phyloP scores from a whole-genome alignment of 148 eudicot species.

The Heliosperma pusillum region DNA sequence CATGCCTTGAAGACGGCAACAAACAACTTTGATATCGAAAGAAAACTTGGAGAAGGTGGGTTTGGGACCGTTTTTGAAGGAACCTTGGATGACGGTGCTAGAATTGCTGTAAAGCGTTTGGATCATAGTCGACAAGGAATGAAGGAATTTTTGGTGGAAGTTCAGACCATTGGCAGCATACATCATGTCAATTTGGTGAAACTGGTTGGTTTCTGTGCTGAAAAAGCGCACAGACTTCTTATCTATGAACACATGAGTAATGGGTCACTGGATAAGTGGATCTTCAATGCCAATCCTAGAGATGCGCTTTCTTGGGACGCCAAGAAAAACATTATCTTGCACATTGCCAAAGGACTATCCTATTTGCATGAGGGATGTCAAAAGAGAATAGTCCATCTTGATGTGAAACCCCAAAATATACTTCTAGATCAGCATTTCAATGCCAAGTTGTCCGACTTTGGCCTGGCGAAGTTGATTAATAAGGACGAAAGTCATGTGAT shows the following conservation, averaged over 20 bases:
- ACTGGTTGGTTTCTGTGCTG: conserved; percentile 21
- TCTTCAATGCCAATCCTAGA: background rate
- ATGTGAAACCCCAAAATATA: conserved; percentile 22
- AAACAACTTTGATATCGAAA: conserved; percentile 14
- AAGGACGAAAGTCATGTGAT: conserved; percentile 4
- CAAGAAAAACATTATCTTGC: conserved; percentile 17
- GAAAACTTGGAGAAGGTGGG: conserved; percentile 20
- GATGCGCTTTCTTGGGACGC: conserved; percentile 7
- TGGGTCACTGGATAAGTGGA: conserved; percentile 23
- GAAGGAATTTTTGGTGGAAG: conserved; percentile 18
- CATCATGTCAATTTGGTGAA: conserved; percentile 23
- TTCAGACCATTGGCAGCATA: conserved; percentile 10
- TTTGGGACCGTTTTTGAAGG: conserved; percentile 17
- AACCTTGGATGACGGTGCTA: conserved; percentile 3
- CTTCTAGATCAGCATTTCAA: conserved; percentile 4
- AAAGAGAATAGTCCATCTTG: conserved; percentile 18
- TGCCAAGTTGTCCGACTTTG: conserved; percentile 20
- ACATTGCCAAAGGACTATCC: conserved; percentile 16
- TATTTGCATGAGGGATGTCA: conserved; percentile 22
- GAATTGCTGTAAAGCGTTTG: conserved; percentile 16
- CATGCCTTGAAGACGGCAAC: conserved; percentile 8
- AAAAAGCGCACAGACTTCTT: conserved; percentile 1
- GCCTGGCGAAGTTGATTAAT: conserved; percentile 14
- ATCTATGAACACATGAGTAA: conserved; percentile 23
- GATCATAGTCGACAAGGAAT: conserved; percentile 10